Percentiles rank a stretch among this genome's conserved stretches.
phyloP scores from a whole-genome alignment of 495 filamentous ascomycete species.

The Echria macrotheca region DNA sequence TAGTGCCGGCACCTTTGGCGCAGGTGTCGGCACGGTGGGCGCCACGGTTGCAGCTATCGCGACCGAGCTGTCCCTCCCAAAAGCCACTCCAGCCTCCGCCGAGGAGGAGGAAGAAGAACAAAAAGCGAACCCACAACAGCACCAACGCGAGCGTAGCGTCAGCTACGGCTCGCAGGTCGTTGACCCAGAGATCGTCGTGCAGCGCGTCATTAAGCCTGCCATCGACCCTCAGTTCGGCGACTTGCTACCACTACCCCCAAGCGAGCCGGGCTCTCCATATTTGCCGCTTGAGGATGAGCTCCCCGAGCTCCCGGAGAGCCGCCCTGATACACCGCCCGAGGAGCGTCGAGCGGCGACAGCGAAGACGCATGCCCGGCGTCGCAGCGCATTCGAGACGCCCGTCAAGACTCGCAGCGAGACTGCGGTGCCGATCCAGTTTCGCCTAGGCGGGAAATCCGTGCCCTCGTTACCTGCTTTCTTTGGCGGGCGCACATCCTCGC shows the following conservation, averaged over 20 bases:
- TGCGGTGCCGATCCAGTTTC: slow-evolving; percentile 46
- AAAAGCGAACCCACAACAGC: slow-evolving; percentile 12
- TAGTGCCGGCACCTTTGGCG: slow-evolving; percentile 57
- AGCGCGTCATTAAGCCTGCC: slow-evolving; percentile 46
- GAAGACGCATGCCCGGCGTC: slow-evolving; percentile 32
- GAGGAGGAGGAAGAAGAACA: slow-evolving; percentile 17
- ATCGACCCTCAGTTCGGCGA: slow-evolving; percentile 54
- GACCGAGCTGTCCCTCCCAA: slow-evolving; percentile 35
- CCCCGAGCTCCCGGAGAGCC: slow-evolving; percentile 48
- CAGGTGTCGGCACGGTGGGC: slow-evolving; percentile 52
- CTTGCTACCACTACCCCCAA: slow-evolving; percentile 50
- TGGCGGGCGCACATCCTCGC: slow-evolving; percentile 13
- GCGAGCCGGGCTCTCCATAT: slow-evolving; percentile 40
- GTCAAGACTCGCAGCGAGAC: slow-evolving; percentile 46
- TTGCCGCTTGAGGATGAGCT: slow-evolving; percentile 27
- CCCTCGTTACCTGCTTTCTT: slow-evolving; percentile 37
- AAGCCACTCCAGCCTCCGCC: slow-evolving; percentile 36
- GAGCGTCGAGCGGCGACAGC: slow-evolving; percentile 20
- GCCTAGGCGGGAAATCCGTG: slow-evolving; percentile 37
- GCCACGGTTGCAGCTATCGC: slow-evolving; percentile 36
- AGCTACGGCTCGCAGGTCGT: slow-evolving; percentile 33
- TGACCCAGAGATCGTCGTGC: slow-evolving; percentile 46
- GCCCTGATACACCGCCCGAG: slow-evolving; percentile 42
- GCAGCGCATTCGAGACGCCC: slow-evolving; percentile 37
- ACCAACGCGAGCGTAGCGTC: slow-evolving; percentile 20